Percentiles rank a stretch among this genome's conserved stretches.
Conservation (phyloP, 2,329 filamentous ascomycete species). For the Monilinia polystroma region DNA sequence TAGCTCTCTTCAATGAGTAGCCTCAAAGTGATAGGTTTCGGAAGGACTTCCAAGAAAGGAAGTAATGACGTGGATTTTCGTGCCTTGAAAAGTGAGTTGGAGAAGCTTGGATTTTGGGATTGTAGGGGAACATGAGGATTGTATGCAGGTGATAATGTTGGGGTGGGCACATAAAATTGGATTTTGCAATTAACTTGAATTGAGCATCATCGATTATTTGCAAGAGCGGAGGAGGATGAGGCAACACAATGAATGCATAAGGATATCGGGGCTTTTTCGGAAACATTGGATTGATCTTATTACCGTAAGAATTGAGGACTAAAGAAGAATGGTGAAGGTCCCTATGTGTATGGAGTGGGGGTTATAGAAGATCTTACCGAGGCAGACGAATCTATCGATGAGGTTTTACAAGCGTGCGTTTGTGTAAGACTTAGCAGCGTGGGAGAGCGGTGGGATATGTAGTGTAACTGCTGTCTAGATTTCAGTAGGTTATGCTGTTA, state of each 20-base stretch:
- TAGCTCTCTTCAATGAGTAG: neutral
- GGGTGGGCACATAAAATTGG: neutral
- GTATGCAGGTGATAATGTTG: neutral
- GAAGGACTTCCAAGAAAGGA: neutral
- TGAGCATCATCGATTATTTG: neutral
- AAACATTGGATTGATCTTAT: neutral
- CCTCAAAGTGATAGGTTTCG: neutral
- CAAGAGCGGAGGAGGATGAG: constrained; percentile 5
- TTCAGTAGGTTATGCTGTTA: constrained; percentile 6
- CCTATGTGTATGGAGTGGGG: neutral
- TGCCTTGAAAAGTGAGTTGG: neutral
- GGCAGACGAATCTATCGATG: neutral
- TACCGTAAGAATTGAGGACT: neutral
- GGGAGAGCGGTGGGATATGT: neutral
- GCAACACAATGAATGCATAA: neutral
- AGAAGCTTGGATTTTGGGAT: neutral
- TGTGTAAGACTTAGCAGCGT: neutral
- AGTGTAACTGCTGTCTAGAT: constrained; percentile 5
- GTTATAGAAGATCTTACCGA: neutral
- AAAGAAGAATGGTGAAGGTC: neutral
- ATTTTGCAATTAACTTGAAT: neutral
- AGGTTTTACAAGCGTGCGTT: neutral
- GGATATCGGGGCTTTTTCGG: neutral
- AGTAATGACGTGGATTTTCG: neutral
- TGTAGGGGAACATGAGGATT: neutral